A percentile compares a stretch with the other conserved stretches of the same genome.
These are phyloP conservation scores for Paxillus ammoniavirescens DNA, from an alignment of 768 basidiomycete genomes.

Conservation along the genomic window DNA sequence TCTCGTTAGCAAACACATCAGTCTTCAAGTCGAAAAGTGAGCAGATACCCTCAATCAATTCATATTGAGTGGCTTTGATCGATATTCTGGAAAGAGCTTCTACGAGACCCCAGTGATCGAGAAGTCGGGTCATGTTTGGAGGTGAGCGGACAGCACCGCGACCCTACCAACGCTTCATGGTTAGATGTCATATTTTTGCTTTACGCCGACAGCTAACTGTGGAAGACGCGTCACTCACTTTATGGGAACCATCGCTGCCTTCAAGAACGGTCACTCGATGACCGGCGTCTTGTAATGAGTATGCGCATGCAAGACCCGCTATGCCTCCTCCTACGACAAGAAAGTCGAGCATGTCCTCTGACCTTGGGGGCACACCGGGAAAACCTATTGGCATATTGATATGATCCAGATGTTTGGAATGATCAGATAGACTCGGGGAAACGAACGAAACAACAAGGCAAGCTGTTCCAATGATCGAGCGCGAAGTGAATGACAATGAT, in stretches of 20 bases:
- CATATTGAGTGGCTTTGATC: conserved; percentile 11
- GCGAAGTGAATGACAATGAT: too few relatives aligned
- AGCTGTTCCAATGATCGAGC: not conserved
- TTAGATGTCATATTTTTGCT: not conserved
- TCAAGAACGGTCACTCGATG: conserved; percentile 59
- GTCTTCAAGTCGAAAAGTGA: not conserved
- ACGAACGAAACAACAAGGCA: too few relatives aligned
- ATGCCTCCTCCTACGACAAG: conserved; percentile 33
- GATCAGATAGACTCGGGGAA: not conserved
- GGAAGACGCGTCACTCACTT: conserved; percentile 21
- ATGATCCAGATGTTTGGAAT: not conserved
- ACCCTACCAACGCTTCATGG: conserved; percentile 16
- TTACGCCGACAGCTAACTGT: not conserved
- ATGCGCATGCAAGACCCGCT: conserved; percentile 55
- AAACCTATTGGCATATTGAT: conserved; percentile 13
- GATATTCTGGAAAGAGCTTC: conserved; percentile 38
- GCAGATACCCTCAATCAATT: conserved; percentile 16
- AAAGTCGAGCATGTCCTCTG: conserved; percentile 18
- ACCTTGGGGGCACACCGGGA: conserved; percentile 1
- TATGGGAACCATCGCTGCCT: conserved; percentile 36
- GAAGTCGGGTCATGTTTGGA: conserved; percentile 57
- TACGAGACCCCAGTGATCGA: conserved; percentile 53
- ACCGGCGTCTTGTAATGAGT: conserved; percentile 49
- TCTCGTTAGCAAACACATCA: conserved; percentile 6
- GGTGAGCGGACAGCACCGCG: conserved; percentile 43